Percentiles rank a stretch among this genome's conserved stretches.
phyloP scores from a whole-genome alignment of 2,329 filamentous ascomycete genomes.

The Neopestalotiopsis sp. region DNA sequence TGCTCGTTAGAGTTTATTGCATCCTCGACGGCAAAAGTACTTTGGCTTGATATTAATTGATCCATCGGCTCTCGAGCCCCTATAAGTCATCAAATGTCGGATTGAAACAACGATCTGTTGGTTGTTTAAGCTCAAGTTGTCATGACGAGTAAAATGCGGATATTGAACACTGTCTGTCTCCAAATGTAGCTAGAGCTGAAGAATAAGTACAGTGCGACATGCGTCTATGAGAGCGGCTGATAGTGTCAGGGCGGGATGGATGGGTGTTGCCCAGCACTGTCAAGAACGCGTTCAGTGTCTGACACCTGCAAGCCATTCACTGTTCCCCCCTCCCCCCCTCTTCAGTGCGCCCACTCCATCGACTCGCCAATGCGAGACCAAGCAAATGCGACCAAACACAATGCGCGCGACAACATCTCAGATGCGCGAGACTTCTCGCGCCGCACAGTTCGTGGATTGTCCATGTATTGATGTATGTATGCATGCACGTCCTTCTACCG shows the following conservation, averaged over 20 bases:
- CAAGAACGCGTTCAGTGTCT: not conserved
- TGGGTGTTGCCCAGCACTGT: not conserved
- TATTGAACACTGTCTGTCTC: no score
- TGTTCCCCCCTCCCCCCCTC: not conserved
- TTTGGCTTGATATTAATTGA: no score
- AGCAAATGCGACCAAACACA: constrained; percentile 8
- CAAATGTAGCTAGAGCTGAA: no score
- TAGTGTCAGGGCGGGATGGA: not conserved
- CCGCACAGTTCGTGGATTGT: not conserved
- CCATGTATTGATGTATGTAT: no score
- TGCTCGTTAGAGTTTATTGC: no score
- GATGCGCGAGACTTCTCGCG: constrained; percentile 1
- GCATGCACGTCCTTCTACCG: not conserved
- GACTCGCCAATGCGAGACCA: constrained; percentile 11
- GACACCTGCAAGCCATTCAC: constrained; percentile 7
- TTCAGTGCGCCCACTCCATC: not conserved
- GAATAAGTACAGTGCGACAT: not conserved
- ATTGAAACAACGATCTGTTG: no score
- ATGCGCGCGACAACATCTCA: not conserved
- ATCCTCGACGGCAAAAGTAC: no score
- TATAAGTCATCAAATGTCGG: no score
- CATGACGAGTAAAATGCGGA: no score
- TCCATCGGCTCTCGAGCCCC: no score
- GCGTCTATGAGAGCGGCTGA: not conserved
- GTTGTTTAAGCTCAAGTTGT: no score